phyloP scores from a whole-genome alignment of 2,329 filamentous ascomycete genomes.

The Pyrenochaeta sp. region DNA sequence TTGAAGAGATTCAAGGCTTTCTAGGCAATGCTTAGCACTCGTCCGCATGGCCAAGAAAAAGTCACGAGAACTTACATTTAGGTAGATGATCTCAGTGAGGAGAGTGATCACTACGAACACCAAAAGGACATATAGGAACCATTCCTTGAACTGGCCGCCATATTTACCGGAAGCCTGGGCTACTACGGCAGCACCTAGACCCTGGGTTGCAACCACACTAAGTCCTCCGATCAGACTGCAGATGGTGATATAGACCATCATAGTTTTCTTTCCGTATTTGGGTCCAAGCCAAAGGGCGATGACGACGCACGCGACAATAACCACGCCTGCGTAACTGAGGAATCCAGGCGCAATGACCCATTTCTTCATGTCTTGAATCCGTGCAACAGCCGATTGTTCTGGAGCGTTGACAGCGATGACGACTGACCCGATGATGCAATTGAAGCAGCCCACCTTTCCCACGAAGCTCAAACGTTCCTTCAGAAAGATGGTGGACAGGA shows the following conservation, averaged over 20 bases:
- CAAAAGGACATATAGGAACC: constrained; percentile 92
- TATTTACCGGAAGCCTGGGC: constrained; percentile 79
- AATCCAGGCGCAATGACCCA: constrained; percentile 90
- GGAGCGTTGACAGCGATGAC: constrained; percentile 96
- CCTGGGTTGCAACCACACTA: constrained; percentile 94
- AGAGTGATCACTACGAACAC: constrained; percentile 91
- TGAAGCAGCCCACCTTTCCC: constrained; percentile 93
- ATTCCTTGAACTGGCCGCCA: constrained; percentile 87
- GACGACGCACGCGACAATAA: constrained; percentile 76
- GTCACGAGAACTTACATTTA: constrained; percentile 77
- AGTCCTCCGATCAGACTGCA: constrained; percentile 94
- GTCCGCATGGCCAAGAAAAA: constrained; percentile 2
- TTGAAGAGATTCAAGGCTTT: constrained; percentile 99
- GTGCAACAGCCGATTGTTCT: constrained; percentile 79
- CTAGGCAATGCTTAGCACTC: constrained; percentile 57
- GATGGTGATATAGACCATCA: constrained; percentile 96
- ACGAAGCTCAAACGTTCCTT: constrained; percentile 96
- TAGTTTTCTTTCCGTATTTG: constrained; percentile 92
- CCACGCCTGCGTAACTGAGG: constrained; percentile 81
- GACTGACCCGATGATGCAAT: constrained; percentile 91
- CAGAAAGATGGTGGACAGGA: constrained; percentile 91
- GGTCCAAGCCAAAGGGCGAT: constrained; percentile 84
- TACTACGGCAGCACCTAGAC: constrained; percentile 88
- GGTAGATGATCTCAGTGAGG: constrained; percentile 90
- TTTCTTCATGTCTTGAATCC: constrained; percentile 91